Base-by-base conservation (phyloP, 495 filamentous ascomycete genomes). In the Rostrohypoxylon terebratum region DNA sequence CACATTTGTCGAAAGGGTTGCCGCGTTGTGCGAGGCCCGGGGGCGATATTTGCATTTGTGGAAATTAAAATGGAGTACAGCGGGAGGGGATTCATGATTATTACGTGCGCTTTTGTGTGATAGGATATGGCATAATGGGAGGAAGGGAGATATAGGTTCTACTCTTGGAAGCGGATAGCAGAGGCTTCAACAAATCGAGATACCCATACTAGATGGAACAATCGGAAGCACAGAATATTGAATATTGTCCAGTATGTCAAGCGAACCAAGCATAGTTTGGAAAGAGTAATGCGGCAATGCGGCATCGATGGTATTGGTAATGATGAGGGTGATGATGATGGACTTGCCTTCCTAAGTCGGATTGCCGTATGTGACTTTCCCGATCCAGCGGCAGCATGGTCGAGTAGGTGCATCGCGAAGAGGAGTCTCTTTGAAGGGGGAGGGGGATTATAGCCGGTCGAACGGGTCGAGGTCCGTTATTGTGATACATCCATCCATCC, bases 361-460 rank as follows among this genome's bases (percentile, higher is more conserved):
- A 64, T 60, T 54, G 42, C 18, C 16, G 54, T 72, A 68, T 72
- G 64, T 60, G 70, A 72, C 70, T 64, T 72, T 68, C 70, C 70
- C 50, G 53, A 72, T 72, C 6, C 38, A 68, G 64, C 4, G 54
- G 36, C 44, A 38, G 4, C 28, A 47, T 50, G 34, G 23, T 40
- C 11, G 16, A 28, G 31, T 13, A 25, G 21, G 3, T 25, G 48
- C n/a, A 42, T 59, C 33, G 3, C 20, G 16, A 59, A 36, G 28
- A 20, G 55, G 48, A 53, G 55, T 42, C 11, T 21, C 25, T 25
- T 36, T 4, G n/a, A 14, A 28, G 50, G 28, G 50, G 50, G 28
- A 13, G 25, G 1, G 1, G 25, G 25, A 34, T 40, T 38, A 16
- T 9, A 38, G 38, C 14, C 54, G 34, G 25, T 28, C 14, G 25